phyloP scores from a whole-genome alignment of 306 rosid genomes.

The Dicorynia guianensis region DNA sequence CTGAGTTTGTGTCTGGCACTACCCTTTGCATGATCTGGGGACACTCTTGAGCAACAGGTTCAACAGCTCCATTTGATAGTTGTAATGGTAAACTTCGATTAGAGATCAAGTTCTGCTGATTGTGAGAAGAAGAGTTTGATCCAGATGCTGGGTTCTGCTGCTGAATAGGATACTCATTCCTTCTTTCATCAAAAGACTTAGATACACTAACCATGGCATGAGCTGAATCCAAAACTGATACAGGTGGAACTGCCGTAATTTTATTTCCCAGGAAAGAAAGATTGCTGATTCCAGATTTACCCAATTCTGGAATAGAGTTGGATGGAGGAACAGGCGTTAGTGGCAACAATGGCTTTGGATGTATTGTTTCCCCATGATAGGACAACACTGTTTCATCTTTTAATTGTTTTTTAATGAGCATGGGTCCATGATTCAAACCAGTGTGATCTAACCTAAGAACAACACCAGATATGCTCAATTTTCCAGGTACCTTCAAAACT shows the following conservation, averaged over 20 bases:
- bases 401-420: slow-evolving; percentile 59
- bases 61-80: slow-evolving; percentile 44
- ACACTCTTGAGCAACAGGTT: slow-evolving; percentile 57
- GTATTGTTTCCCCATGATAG: slow-evolving; percentile 48
- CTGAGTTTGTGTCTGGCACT: slow-evolving; percentile 49
- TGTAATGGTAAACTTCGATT: slow-evolving; percentile 55
- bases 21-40: slow-evolving; percentile 48
- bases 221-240: slow-evolving; percentile 54
- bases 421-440: slow-evolving; percentile 56
- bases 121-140: slow-evolving; percentile 61
- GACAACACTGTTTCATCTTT: slow-evolving; percentile 49
- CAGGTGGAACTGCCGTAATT: slow-evolving; percentile 51
- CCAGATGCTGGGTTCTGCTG: slow-evolving; percentile 50
- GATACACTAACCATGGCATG: slow-evolving; percentile 43
- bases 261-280: slow-evolving; percentile 53
- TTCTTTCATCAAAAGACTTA: slow-evolving; percentile 57
- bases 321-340: slow-evolving; percentile 40
- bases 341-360: slow-evolving; percentile 57
- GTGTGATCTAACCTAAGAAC: slow-evolving; percentile 87
- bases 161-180: slow-evolving; percentile 61
- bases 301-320: slow-evolving; percentile 55
- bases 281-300: slow-evolving; percentile 57
- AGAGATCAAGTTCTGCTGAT: slow-evolving; percentile 54
- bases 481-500: slow-evolving; percentile 94
- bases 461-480: slow-evolving; percentile 93